Evolutionary conservation across 2,329 filamentous ascomycete species (phyloP).

Genomic region (Aspergillus neoniger): DNA sequence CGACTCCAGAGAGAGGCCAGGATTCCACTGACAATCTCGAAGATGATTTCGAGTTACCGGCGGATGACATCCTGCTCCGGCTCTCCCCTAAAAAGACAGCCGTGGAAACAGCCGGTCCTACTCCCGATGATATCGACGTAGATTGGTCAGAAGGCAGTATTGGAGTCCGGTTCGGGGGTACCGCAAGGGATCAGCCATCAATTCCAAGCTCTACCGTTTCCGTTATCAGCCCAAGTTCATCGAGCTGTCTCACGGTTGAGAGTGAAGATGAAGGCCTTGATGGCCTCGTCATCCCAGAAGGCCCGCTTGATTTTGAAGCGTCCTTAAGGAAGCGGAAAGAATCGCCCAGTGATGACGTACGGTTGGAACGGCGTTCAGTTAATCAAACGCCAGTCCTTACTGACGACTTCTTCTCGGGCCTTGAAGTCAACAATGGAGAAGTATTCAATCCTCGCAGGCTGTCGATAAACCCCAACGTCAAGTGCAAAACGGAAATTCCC

Average conservation of each 20-base stretch:
- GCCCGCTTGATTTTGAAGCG: constrained; percentile 79
- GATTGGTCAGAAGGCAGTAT: constrained; percentile 94
- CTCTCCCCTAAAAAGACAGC: constrained; percentile 63
- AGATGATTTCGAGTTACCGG: constrained; percentile 70
- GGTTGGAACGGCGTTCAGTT: constrained; percentile 26
- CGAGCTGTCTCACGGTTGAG: constrained; percentile 86
- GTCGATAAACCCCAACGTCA: constrained; percentile 87
- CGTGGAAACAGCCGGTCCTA: constrained; percentile 63
- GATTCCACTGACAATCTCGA: constrained; percentile 68
- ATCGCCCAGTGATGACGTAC: constrained; percentile 41
- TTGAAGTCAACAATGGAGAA: constrained; percentile 84
- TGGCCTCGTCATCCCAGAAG: constrained; percentile 80
- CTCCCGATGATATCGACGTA: constrained; percentile 72
- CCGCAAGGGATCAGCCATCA: constrained; percentile 74
- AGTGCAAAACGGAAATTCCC: constrained; percentile 72
- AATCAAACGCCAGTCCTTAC: constrained; percentile 33
- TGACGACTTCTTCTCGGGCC: constrained; percentile 81
- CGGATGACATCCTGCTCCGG: constrained; percentile 62
- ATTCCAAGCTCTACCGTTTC: constrained; percentile 84
- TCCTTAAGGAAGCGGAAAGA: constrained; percentile 72
- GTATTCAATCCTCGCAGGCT: constrained; percentile 78
- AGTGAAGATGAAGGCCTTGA: constrained; percentile 93
- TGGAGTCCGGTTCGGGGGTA: constrained; percentile 86
- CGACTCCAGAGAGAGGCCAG: constrained; percentile 48
- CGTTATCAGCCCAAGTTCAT: constrained; percentile 86